Evolutionary conservation across 768 basidiomycete genomes (phyloP), one percentile per base, ranked within the genome.

Genomic region (Boletus rubescentipes): DNA sequence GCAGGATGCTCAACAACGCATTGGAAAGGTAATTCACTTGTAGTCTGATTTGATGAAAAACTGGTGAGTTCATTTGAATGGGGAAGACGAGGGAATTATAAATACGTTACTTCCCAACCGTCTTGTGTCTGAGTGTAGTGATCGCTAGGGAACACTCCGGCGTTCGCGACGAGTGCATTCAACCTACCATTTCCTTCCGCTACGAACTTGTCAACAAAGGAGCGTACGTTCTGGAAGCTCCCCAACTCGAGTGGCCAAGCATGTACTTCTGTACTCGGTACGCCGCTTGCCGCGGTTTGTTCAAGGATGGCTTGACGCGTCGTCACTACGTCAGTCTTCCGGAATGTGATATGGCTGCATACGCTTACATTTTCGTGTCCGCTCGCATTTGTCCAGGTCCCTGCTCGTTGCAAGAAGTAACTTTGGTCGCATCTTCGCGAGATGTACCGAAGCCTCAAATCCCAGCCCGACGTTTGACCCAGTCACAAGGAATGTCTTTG

Each of bases 401-500:
- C 76, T 63, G 51, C 75, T 70, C 5, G 71, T 75, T 12, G 70
- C 61, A 49, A 76, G 54, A 1, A 76, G 60, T 20, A 58, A 40
- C 18, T 53, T 68, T 7, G 74, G 70, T 7, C 44, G 46, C 68
- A 75, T 68, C 16, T 55, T 49, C 2, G 67, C 68, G 38, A 76
- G 60, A 49, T 72, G 67, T 21, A 64, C 58, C 4, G 67, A 59
- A 6, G 73, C 62, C 46, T 69, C 69, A 23, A 67, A 57, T 21
- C 64, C 70, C 18, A 70, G 45, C 29, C 65, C 84, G 21, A 71
- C 70, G 57, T 85, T 85, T 3, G 81, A 79, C 8, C 77, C 78
- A 26, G 74, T 71, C 21, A 85, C 73, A 20, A 83, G 48, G n/a
- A 83, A 70, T 7, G 77, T 79, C 60, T 78, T 79, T 8, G 75